Base-by-base conservation (phyloP, 2,329 filamentous ascomycete genomes). In the Didymella sp. region DNA sequence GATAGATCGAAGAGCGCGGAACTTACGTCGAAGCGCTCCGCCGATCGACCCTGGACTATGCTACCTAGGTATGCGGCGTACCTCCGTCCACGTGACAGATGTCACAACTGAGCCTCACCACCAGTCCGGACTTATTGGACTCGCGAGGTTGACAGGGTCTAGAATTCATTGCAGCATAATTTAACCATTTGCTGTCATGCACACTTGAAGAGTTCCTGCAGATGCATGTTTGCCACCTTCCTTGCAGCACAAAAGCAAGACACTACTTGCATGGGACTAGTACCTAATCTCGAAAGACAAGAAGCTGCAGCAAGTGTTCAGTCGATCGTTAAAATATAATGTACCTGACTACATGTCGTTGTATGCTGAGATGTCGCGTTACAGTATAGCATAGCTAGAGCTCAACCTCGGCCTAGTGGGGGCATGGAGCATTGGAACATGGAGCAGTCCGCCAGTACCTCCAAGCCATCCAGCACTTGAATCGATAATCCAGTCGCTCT, bases 1-100 rank as follows among this genome's bases (percentile, higher is more conserved):
- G 52, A 54, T 56, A 43, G 59, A 59, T 64, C 61, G 68, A 70
- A 72, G 60, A 57, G 58, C 64, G 62, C 66, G 59, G 69, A 69
- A 57, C 37, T 37, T 37, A 37, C 33, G 33, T 37, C 33, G 6
- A 61, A 58, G 59, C 51, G 55, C 48, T 58, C 62, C 59, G 55
- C 53, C 61, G 55, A 66, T 64, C 59, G 54, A 58, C 54, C 48
- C 42, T 47, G 47, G 40, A n/a, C n/a, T n/a, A n/a, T n/a, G n/a
- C n/a, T n/a, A n/a, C n/a, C n/a, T n/a, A n/a, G n/a, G n/a, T n/a
- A n/a, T 51, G 50, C 54, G 52, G 49, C 52, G 38, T 44, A 46
- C 33, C 21, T 47, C 31, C n/a, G n/a, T 17, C 56, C 59, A 59
- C 62, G 58, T 56, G 61, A 60, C 62, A 51, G 28, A 28, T 51